phyloP scores from a whole-genome alignment of 768 basidiomycete species.

The Podaxis mareebaensis region DNA sequence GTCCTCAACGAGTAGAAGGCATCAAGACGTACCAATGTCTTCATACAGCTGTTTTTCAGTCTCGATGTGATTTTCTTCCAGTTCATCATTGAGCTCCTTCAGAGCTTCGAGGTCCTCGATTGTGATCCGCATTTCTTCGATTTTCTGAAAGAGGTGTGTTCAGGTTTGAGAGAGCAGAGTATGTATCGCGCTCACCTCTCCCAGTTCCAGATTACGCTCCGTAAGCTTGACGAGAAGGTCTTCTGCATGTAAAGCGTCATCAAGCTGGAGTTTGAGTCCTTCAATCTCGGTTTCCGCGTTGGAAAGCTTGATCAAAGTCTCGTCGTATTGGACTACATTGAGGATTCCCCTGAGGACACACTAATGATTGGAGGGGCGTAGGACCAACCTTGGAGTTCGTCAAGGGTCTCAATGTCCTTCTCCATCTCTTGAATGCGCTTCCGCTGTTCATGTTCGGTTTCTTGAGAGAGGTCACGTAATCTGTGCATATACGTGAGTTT shows the following conservation, averaged over 20 bases:
- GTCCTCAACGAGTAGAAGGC: neutral
- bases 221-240: constrained; percentile 96
- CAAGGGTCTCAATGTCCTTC: constrained; percentile 75
- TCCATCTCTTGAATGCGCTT: constrained; percentile 85
- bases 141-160: constrained; percentile 58
- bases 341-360: neutral
- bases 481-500: constrained; percentile 36
- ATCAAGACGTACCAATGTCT: constrained; percentile 69
- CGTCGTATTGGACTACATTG: constrained; percentile 71
- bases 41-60: constrained; percentile 90
- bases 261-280: constrained; percentile 90
- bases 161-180: neutral
- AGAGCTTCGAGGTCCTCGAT: constrained; percentile 96
- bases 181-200: constrained; percentile 60
- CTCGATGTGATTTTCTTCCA: constrained; percentile 95
- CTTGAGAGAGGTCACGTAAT: constrained; percentile 84
- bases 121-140: constrained; percentile 95
- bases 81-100: constrained; percentile 94
- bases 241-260: constrained; percentile 93
- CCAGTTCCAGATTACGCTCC: constrained; percentile 87
- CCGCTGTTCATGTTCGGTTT: constrained; percentile 85
- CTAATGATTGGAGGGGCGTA: neutral
- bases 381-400: constrained; percentile 74
- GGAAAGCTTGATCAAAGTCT: constrained; percentile 73
- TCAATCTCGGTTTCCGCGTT: constrained; percentile 93